Percentiles rank a stretch among this genome's conserved stretches.
These are phyloP conservation scores for Apiotrichum laibachii DNA, from an alignment of 1,284 basidiomycete species.

Conservation along the genomic window DNA sequence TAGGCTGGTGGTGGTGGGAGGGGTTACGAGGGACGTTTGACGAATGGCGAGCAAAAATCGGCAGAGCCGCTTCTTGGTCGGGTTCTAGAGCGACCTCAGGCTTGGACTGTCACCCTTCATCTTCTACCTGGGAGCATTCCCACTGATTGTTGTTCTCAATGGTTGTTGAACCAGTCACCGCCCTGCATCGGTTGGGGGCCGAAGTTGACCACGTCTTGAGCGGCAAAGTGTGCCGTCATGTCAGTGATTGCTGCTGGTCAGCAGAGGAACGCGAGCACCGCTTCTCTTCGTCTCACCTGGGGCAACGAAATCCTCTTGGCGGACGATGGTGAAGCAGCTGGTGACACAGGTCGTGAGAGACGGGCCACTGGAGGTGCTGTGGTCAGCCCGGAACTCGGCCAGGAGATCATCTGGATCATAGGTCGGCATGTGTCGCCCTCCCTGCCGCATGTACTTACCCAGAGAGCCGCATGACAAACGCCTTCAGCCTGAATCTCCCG, in stretches of 20 bases:
- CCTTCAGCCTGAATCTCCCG: conserved; percentile 71
- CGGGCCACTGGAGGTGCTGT: conserved; percentile 27
- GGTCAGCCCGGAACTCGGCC: too few species aligned
- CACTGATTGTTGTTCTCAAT: neutral
- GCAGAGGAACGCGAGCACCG: conserved; percentile 19
- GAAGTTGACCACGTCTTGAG: conserved; percentile 27
- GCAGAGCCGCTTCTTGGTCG: too few species aligned
- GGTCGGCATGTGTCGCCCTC: too few species aligned
- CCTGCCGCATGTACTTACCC: conserved; percentile 58
- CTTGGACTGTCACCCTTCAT: neutral
- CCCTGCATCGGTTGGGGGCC: conserved; percentile 5
- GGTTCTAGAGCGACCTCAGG: neutral
- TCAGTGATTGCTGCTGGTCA: conserved; percentile 33
- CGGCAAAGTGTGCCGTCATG: conserved; percentile 41
- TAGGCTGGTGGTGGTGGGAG: too few species aligned
- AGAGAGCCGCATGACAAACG: conserved; percentile 71
- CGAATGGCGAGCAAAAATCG: too few species aligned
- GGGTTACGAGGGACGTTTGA: too few species aligned
- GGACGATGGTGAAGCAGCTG: conserved; percentile 70
- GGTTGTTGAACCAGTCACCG: neutral
- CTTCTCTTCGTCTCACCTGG: conserved; percentile 59
- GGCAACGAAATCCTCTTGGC: conserved; percentile 69
- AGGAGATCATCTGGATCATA: neutral
- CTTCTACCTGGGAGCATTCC: neutral
- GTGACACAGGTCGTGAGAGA: conserved; percentile 64